Evolutionary conservation across 140 eudicot species (phyloP), one percentile per base, ranked within the genome.

Genomic region (Flaveria floridana): DNA sequence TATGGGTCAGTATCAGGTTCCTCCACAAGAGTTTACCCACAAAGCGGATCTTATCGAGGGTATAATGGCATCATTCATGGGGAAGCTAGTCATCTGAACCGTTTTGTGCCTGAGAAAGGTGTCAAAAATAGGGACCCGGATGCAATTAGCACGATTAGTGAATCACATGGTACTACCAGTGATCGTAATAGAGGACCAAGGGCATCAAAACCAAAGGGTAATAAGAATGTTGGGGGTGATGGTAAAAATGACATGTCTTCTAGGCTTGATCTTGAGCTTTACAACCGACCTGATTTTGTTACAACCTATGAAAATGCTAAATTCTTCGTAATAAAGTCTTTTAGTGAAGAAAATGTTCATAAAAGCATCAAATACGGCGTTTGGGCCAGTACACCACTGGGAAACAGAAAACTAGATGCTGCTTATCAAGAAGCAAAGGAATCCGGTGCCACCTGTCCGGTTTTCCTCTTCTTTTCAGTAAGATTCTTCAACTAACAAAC

Each of bases 361-460:
- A 90, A 84, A 86, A 93, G 98, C 80, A 93, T 93, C 41, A 93
- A 93, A 68, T 93, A 93, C 52, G 62, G 79, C 19, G 86, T 88
- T 44, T 93, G 98, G 98, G 93, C 98, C 61, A 93, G 98, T 82
- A 93, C 98, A 5, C 85, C 96, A 20, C 87, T 86, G 76, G 98
- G 98, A 48, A 93, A 93, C 80, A 66, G 88, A 72, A 93, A 93
- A 82, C 80, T 93, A 21, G 96, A 93, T 85, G 97, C 93, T 72
- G 97, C 98, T 56, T 88, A 82, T 85, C 84, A 75, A 44, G 98
- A 93, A 79, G 87, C 94, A 2, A 88, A 90, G 81, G 97, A 85
- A 75, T 65, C 76, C 7, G 82, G 73, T 8, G 84, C 76, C 72
- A 46, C 56, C 26, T 93, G 87, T 80, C 98, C 97, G 1, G 84